A percentile compares a stretch with the other conserved stretches of the same genome.
These are phyloP conservation scores for Sugiyamaella qingdaonensis DNA, from an alignment of 805 yeast species.

Conservation along the genomic window DNA sequence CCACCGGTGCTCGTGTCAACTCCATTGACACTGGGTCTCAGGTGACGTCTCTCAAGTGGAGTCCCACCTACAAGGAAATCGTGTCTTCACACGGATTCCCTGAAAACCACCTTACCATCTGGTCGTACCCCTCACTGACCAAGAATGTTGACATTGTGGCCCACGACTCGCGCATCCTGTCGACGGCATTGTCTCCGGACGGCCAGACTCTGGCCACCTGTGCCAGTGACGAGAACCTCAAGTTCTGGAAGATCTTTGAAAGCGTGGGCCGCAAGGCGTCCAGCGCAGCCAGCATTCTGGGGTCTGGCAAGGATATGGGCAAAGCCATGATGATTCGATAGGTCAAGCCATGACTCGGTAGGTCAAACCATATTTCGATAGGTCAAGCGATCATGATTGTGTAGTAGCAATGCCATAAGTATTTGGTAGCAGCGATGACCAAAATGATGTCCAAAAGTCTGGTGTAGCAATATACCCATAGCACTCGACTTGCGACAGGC, in stretches of 20 bases:
- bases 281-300: slow-evolving; percentile 29
- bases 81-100: slow-evolving; percentile 96
- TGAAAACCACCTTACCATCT: slow-evolving; percentile 72
- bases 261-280: slow-evolving; percentile 34
- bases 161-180: slow-evolving; percentile 83
- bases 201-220: slow-evolving; percentile 87
- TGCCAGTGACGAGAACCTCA: slow-evolving; percentile 93
- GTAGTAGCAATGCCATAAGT: too few species aligned
- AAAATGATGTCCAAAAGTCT: neutral
- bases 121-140: slow-evolving; percentile 79
- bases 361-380: too few species aligned
- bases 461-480: slow-evolving; percentile 1
- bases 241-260: slow-evolving; percentile 91
- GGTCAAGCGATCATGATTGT: too few species aligned
- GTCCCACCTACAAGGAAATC: slow-evolving; percentile 56
- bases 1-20: slow-evolving; percentile 81
- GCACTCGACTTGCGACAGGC: neutral
- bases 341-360: neutral
- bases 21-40: slow-evolving; percentile 90
- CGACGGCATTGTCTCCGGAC: slow-evolving; percentile 84
- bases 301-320: slow-evolving; percentile 44
- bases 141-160: slow-evolving; percentile 90
- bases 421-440: too few species aligned
- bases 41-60: slow-evolving; percentile 92
- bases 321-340: slow-evolving; percentile 51